These are phyloP conservation scores for Eutrema salsugineum DNA, from an alignment of 441 rosid species.

Conservation along the genomic window DNA sequence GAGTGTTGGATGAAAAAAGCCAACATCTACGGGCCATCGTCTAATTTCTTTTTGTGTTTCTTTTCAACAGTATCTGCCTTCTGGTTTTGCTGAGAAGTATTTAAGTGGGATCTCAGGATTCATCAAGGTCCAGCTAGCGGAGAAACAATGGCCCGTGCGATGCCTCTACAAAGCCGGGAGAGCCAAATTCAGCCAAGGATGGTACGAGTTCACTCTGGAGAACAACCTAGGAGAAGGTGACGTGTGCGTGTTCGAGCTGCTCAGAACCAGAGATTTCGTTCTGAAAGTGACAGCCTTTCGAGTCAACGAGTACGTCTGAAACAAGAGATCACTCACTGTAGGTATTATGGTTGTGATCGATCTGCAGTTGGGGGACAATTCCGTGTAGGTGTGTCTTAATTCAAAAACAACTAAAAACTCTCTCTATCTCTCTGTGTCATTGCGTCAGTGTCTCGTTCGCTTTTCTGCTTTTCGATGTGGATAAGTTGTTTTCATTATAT, in stretches of 20 bases:
- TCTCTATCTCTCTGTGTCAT: not conserved
- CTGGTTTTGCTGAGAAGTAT: conserved; percentile 93
- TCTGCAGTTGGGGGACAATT: conserved; percentile 1
- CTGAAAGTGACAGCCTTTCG: conserved; percentile 86
- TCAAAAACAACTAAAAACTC: conserved; percentile 10
- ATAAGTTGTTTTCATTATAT: conserved; percentile 27
- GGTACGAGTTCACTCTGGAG: conserved; percentile 90
- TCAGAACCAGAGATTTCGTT: conserved; percentile 67
- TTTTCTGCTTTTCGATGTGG: conserved; percentile 10
- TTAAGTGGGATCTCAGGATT: conserved; percentile 86
- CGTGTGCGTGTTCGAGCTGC: conserved; percentile 86
- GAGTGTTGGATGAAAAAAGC: not conserved
- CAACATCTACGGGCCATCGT: too few species aligned
- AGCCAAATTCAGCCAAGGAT: conserved; percentile 94
- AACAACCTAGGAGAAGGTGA: conserved; percentile 96
- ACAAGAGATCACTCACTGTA: conserved; percentile 12
- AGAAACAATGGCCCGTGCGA: conserved; percentile 90
- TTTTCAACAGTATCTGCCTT: conserved; percentile 80
- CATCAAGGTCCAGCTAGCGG: conserved; percentile 79
- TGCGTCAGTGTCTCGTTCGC: conserved; percentile 10
- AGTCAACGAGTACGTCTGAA: conserved; percentile 37
- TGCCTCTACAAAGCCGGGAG: conserved; percentile 86
- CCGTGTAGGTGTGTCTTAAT: conserved; percentile 25
- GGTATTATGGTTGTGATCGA: conserved; percentile 4
- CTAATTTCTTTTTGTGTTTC: not conserved